A percentile compares a stretch with the other conserved stretches of the same genome.
Conservation (phyloP, 2,329 filamentous ascomycete genomes). For the Seiridium cupressi region DNA sequence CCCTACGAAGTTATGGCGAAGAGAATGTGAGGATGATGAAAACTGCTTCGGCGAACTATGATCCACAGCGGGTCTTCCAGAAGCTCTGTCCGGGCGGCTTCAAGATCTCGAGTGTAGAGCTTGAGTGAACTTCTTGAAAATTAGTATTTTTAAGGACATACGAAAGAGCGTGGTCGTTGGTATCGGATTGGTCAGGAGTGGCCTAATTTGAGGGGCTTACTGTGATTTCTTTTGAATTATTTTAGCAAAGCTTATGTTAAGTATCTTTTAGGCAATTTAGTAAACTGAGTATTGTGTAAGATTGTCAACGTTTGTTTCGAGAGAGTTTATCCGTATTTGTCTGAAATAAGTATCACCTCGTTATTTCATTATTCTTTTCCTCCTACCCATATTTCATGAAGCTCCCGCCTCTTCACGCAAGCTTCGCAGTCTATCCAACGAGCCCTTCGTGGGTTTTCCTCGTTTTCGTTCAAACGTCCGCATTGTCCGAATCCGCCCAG, state of each 20-base stretch:
- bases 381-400: not conserved
- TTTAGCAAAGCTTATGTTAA: too few species aligned
- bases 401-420: not conserved
- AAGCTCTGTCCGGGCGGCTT: conserved; percentile 18
- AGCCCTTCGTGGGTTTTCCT: not conserved
- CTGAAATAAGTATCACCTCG: not conserved
- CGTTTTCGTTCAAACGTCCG: not conserved
- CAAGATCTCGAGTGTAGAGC: conserved; percentile 13
- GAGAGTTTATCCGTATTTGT: too few species aligned
- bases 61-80: conserved; percentile 20
- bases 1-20: conserved; percentile 21
- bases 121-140: not conserved
- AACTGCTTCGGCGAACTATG: conserved; percentile 32
- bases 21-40: conserved; percentile 21
- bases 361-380: not conserved
- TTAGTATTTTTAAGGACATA: too few species aligned
- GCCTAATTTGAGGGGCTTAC: too few species aligned
- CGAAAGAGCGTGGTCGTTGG: too few species aligned
- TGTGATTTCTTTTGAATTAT: too few species aligned
- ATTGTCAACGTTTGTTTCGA: too few species aligned
- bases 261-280: too few species aligned
- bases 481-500: conserved; percentile 2
- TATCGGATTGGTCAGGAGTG: too few species aligned
- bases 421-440: not conserved
- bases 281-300: too few species aligned